phyloP scores from a whole-genome alignment of 2,329 filamentous ascomycete species.

The Sclerotinia borealis region DNA sequence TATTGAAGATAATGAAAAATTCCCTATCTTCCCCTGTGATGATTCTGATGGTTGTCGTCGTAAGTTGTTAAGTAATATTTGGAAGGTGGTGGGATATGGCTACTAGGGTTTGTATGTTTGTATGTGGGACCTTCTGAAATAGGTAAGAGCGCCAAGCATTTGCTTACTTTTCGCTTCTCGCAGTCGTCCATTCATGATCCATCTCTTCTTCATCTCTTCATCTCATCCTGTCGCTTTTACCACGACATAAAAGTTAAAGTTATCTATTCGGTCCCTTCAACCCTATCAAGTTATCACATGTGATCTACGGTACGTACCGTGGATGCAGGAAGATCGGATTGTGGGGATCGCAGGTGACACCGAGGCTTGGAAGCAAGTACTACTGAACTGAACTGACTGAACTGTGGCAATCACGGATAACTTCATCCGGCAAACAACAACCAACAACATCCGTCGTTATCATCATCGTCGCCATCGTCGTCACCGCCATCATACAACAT shows the following conservation, averaged over 20 bases:
- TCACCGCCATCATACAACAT: neutral
- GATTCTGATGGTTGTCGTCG: neutral
- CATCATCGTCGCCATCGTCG: neutral
- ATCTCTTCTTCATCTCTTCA: no score
- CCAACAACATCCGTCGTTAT: neutral
- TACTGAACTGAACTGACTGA: neutral
- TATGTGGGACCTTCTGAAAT: slow-evolving; percentile 6
- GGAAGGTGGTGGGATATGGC: neutral
- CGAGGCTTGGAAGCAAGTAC: neutral
- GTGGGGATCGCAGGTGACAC: neutral
- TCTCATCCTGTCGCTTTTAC: no score
- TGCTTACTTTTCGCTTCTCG: slow-evolving; percentile 2
- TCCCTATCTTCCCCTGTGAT: neutral
- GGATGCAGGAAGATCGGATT: neutral
- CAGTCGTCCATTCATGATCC: neutral
- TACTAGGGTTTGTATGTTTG: neutral
- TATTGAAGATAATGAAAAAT: neutral
- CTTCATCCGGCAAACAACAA: neutral
- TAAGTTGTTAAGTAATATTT: neutral
- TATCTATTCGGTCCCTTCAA: neutral
- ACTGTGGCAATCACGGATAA: neutral
- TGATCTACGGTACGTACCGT: neutral
- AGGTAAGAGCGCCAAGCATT: neutral
- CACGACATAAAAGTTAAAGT: neutral
- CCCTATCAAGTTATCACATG: neutral